A percentile compares a stretch with the other conserved stretches of the same genome.
phyloP scores from a whole-genome alignment of 1,139 yeast species.

The Suhomyces yuchorum region DNA sequence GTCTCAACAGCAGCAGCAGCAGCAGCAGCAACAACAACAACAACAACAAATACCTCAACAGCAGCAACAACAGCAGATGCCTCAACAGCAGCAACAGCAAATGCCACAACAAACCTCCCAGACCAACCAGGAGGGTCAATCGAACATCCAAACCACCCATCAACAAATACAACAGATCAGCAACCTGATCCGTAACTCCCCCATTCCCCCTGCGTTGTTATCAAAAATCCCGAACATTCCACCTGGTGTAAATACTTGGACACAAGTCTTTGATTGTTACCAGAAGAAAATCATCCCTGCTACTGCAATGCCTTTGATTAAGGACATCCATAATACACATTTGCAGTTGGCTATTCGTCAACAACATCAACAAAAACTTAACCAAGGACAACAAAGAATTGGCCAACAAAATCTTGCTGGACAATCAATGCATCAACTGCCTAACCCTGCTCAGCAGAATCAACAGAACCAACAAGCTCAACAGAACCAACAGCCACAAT shows the following conservation, averaged over 20 bases:
- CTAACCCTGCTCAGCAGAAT: conserved; percentile 9
- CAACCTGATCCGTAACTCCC: conserved; percentile 49
- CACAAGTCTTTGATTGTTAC: conserved; percentile 71
- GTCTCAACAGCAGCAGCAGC: conserved; percentile 10
- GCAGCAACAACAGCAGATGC: conserved; percentile 10
- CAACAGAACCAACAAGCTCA: conserved; percentile 14
- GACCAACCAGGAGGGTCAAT: conserved; percentile 2
- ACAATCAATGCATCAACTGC: conserved; percentile 18
- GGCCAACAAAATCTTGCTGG: conserved; percentile 9
- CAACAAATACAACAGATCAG: conserved; percentile 41
- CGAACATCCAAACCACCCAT: conserved; percentile 18
- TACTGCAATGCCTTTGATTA: conserved; percentile 55
- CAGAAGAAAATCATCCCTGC: conserved; percentile 59
- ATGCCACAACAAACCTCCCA: conserved; percentile 5
- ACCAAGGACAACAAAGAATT: conserved; percentile 17
- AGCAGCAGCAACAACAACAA: conserved; percentile 13
- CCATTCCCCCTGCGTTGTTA: conserved; percentile 75
- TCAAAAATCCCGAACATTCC: conserved; percentile 78
- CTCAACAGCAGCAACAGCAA: conserved; percentile 7
- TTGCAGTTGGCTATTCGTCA: conserved; percentile 45
- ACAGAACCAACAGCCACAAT: conserved; percentile 16
- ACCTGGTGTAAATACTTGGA: conserved; percentile 82
- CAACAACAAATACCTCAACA: conserved; percentile 13
- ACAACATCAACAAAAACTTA: conserved; percentile 28
- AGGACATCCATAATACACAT: conserved; percentile 64